Percentiles rank a stretch among this genome's conserved stretches.
phyloP scores from a whole-genome alignment of 169 alveolate species.

The Cryptosporidium meleagridis region DNA sequence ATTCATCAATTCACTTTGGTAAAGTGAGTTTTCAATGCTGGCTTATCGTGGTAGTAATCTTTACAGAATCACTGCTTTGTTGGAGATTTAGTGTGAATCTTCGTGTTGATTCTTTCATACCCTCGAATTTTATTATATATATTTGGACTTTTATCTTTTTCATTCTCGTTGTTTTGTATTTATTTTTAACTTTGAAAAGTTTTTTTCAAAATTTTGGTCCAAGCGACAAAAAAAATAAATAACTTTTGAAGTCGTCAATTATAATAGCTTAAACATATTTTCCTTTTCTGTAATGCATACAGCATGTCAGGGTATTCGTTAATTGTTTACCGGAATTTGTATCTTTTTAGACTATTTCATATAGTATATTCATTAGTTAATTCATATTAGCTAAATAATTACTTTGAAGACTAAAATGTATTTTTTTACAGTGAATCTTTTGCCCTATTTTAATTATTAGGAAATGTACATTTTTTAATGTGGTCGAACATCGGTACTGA shows the following conservation, averaged over 20 bases:
- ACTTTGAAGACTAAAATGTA: background rate
- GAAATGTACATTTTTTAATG: background rate
- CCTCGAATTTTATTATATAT: conserved; percentile 22
- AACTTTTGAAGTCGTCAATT: background rate
- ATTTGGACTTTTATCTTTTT: conserved; percentile 30
- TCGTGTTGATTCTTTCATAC: conserved; percentile 27
- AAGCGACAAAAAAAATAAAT: background rate
- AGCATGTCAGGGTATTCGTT: background rate
- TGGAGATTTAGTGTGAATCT: conserved; percentile 61
- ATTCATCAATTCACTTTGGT: conserved; percentile 3
- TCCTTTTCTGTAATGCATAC: background rate
- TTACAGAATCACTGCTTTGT: conserved; percentile 61
- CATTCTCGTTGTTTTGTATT: background rate
- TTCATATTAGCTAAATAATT: background rate
- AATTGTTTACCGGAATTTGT: background rate
- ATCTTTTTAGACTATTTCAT: background rate
- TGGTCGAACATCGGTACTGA: background rate
- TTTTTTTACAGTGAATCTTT: background rate
- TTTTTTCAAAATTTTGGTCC: background rate
- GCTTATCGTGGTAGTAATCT: conserved; percentile 19
- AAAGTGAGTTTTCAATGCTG: conserved; percentile 46
- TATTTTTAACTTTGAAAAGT: background rate
- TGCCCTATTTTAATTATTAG: no score
- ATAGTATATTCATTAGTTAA: no score
- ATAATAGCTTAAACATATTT: background rate